These are phyloP conservation scores for Termitomyces sp. DNA, from an alignment of 768 basidiomycete species.

Conservation along the genomic window DNA sequence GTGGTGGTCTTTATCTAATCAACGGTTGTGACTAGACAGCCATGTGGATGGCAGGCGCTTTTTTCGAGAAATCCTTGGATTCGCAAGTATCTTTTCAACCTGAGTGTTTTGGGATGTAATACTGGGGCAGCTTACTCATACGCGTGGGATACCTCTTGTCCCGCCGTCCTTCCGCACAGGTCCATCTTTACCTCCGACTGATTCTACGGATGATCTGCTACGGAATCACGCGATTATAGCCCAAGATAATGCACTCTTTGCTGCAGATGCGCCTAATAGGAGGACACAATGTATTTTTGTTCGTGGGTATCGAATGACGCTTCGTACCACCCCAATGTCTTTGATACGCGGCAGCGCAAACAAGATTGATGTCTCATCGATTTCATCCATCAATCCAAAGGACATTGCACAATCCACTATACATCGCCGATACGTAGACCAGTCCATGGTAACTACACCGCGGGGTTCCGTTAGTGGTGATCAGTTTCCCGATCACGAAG, in stretches of 20 bases:
- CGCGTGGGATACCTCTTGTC: conserved; percentile 10
- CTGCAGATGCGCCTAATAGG: conserved; percentile 4
- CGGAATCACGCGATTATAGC: neutral
- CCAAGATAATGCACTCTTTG: conserved; percentile 8
- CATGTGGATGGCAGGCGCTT: conserved; percentile 14
- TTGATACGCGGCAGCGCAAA: neutral
- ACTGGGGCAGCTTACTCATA: conserved; percentile 8
- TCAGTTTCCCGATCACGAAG: neutral
- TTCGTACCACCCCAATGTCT: conserved; percentile 7
- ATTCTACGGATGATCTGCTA: conserved; percentile 3
- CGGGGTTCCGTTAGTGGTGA: neutral
- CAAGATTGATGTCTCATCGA: conserved; percentile 7
- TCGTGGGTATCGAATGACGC: conserved; percentile 15
- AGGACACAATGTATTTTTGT: conserved; percentile 13
- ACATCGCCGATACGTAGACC: neutral
- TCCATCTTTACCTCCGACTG: neutral
- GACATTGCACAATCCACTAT: neutral
- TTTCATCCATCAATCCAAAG: conserved; percentile 7
- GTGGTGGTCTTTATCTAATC: conserved; percentile 17
- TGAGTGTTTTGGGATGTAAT: conserved; percentile 3
- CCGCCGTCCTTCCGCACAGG: conserved; percentile 12
- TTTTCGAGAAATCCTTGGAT: conserved; percentile 8
- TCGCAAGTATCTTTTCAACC: conserved; percentile 4
- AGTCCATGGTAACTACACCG: neutral
- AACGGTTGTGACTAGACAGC: conserved; percentile 17